Evolutionary conservation across 768 basidiomycete species (phyloP).

Genomic region (Rossbeevera mucosa): DNA sequence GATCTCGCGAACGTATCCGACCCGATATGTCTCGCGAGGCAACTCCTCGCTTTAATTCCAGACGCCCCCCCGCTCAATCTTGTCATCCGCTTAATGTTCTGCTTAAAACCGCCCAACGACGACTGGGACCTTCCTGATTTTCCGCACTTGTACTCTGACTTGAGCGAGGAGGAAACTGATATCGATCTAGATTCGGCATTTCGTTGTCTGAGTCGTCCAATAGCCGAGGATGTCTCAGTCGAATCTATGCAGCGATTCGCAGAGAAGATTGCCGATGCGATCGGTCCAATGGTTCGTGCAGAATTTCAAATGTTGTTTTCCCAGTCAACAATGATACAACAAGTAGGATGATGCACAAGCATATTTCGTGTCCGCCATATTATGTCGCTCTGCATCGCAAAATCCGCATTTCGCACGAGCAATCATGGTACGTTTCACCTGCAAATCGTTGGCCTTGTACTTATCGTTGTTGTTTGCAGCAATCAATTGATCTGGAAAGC

Average conservation of each 20-base stretch:
- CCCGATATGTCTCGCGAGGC: slow-evolving; percentile 57
- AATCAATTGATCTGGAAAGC: slow-evolving; percentile 48
- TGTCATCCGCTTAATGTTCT: slow-evolving; percentile 70
- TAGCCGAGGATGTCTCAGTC: slow-evolving; percentile 50
- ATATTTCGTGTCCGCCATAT: slow-evolving; percentile 55
- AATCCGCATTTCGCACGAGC: slow-evolving; percentile 40
- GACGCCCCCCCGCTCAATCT: slow-evolving; percentile 60
- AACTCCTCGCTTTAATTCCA: slow-evolving; percentile 58
- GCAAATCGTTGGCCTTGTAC: not conserved
- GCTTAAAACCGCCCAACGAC: slow-evolving; percentile 71
- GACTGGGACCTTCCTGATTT: slow-evolving; percentile 77
- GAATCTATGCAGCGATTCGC: slow-evolving; percentile 55
- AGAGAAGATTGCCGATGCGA: slow-evolving; percentile 47
- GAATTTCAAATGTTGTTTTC: not conserved
- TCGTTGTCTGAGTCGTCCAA: slow-evolving; percentile 50
- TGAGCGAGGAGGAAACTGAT: slow-evolving; percentile 47
- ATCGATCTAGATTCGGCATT: slow-evolving; percentile 58
- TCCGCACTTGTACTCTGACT: slow-evolving; percentile 62
- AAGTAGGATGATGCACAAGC: slow-evolving; percentile 51
- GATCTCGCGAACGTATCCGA: slow-evolving; percentile 59
- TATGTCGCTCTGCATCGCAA: slow-evolving; percentile 65
- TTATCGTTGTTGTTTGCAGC: slow-evolving; percentile 36
- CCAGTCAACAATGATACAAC: slow-evolving; percentile 2
- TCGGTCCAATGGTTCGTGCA: slow-evolving; percentile 52
- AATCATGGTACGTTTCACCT: slow-evolving; percentile 39